Percentiles rank a stretch among this genome's conserved stretches.
Evolutionary conservation across 2,329 filamentous ascomycete genomes (phyloP).

Genomic region (Trichoderma sp.): DNA sequence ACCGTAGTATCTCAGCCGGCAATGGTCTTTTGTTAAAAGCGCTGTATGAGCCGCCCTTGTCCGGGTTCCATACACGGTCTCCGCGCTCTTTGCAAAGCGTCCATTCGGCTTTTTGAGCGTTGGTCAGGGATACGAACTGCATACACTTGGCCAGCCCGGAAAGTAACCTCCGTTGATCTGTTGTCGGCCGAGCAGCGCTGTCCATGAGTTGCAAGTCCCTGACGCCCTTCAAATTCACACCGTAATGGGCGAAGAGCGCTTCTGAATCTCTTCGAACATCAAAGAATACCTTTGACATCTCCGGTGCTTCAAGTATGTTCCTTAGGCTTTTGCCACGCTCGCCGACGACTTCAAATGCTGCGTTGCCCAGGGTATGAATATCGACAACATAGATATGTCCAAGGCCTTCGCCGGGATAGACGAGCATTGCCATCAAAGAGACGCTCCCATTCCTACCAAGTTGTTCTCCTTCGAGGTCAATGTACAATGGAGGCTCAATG

Average conservation of each 20-base stretch:
- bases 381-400: not conserved
- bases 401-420: not conserved
- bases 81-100: not conserved
- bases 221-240: not conserved
- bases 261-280: not conserved
- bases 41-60: not conserved
- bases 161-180: not conserved
- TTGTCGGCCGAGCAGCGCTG: not conserved
- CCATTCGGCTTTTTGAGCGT: not conserved
- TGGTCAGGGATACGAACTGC: not conserved
- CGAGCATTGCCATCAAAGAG: not conserved
- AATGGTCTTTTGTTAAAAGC: not conserved
- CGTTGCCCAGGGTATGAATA: not conserved
- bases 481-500: not conserved
- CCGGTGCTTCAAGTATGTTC: not conserved
- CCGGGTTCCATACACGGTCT: not conserved
- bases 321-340: not conserved
- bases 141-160: not conserved
- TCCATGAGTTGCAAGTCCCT: not conserved
- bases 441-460: not conserved
- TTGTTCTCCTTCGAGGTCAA: not conserved
- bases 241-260: not conserved
- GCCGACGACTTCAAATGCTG: not conserved
- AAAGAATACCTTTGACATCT: not conserved
- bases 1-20: not conserved